Evolutionary conservation across 2,329 filamentous ascomycete genomes (phyloP), one percentile per base, ranked within the genome.

Genomic region (Fusarium miscanthi): DNA sequence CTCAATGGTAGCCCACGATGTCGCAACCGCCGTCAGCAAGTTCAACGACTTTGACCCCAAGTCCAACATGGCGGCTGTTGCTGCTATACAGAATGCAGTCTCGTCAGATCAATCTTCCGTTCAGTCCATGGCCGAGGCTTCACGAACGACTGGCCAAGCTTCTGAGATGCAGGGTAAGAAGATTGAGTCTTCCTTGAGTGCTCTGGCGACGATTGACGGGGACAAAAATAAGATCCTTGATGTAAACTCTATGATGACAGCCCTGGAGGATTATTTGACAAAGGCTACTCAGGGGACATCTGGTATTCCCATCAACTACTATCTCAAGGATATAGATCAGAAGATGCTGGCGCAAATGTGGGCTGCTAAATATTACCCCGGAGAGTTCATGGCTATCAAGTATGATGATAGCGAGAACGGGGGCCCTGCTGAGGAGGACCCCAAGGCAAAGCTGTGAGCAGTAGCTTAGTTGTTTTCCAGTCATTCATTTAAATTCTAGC

Each of bases 331-430:
- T 3, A 72, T 74, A 6, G 38, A 60, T 40, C 31, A 70, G 42
- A 54, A 61, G n/a, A 70, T 69, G 66, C 38, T 73, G 63, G 69
- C 66, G 2, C 19, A 75, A 40, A 74, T 70, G 59, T 74, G 71
- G 69, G 57, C 48, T n/a, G 65, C 71, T 10, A 69, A 70, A 17
- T 74, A 74, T 19, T 72, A 27, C 21, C 71, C 69, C 7, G 69
- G 69, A 5, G 19, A 64, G 35, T 74, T 40, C 51, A 68, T 73
- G 53, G 14, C 60, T 19, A 59, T 72, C 48, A 52, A 65, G 8
- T 59, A 46, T 16, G 69, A 74, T 31, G 69, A 74, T 35, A 45
- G 11, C 0, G 43, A 30, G 8, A 27, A 25, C 10, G 30, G 21
- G 25, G n/a, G 40, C 3, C 14, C 38, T 43, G n/a, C 52, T 8